Percentiles rank a stretch among this genome's conserved stretches.
These are phyloP conservation scores for Lichtheimia hyalospora DNA, from an alignment of 371 early-diverging fungal species.

Conservation along the genomic window DNA sequence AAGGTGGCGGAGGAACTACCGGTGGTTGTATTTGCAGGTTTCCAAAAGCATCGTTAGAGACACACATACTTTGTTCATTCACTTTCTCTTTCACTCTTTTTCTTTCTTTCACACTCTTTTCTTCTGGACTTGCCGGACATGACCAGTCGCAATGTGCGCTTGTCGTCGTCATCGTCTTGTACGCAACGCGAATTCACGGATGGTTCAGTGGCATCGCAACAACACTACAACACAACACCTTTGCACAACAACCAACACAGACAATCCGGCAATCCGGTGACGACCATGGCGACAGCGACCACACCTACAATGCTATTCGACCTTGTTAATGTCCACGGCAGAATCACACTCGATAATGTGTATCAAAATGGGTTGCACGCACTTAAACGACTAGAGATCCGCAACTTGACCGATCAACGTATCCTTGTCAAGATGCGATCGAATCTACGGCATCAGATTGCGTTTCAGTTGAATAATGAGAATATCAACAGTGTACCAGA, in stretches of 20 bases:
- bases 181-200: neutral
- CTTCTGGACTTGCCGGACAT: conserved; percentile 14
- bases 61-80: too few relatives aligned
- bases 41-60: too few relatives aligned
- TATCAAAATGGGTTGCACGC: conserved; percentile 86
- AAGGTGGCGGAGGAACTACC: too few relatives aligned
- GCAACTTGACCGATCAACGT: conserved; percentile 60
- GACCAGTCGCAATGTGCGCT: conserved; percentile 19
- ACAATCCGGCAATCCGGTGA: neutral
- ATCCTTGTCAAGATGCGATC: conserved; percentile 79
- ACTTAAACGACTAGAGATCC: conserved; percentile 70
- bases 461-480: conserved; percentile 88
- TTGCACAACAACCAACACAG: conserved; percentile 3
- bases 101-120: neutral
- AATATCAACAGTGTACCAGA: conserved; percentile 53
- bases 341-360: conserved; percentile 69
- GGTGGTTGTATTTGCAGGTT: too few relatives aligned
- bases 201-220: neutral
- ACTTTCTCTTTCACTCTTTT: too few relatives aligned
- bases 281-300: too few relatives aligned
- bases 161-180: conserved; percentile 12
- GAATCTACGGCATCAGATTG: conserved; percentile 79
- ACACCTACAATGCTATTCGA: conserved; percentile 44
- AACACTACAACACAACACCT: neutral
- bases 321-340: conserved; percentile 52